phyloP scores from a whole-genome alignment of 768 basidiomycete species.

The Lyophyllum semitale region DNA sequence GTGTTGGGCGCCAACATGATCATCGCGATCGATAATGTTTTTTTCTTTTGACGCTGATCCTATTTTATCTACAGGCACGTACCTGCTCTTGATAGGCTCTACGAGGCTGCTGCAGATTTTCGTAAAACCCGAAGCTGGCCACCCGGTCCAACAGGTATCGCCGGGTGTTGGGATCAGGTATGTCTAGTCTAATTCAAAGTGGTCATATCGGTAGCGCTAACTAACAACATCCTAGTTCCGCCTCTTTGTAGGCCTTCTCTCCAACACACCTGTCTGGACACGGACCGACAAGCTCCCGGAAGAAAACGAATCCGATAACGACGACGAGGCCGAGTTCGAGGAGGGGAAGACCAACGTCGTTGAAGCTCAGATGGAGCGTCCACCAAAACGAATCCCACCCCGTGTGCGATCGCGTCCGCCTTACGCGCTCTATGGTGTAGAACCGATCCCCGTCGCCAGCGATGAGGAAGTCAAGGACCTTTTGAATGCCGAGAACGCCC shows the following conservation, averaged over 20 bases:
- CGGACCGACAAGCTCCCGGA: constrained; percentile 33
- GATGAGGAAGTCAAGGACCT: constrained; percentile 40
- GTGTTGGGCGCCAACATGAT: neutral
- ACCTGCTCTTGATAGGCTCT: constrained; percentile 54
- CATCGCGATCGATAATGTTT: neutral
- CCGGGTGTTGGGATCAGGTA: constrained; percentile 68
- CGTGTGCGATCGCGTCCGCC: constrained; percentile 36
- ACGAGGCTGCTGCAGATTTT: constrained; percentile 63
- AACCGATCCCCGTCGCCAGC: constrained; percentile 30
- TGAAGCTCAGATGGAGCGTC: constrained; percentile 6
- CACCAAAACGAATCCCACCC: constrained; percentile 16
- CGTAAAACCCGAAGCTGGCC: constrained; percentile 43
- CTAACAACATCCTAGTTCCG: constrained; percentile 49
- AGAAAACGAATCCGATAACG: constrained; percentile 33
- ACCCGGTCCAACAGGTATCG: constrained; percentile 33
- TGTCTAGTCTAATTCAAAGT: constrained; percentile 7
- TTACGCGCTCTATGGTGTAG: constrained; percentile 37
- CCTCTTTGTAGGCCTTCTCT: constrained; percentile 58
- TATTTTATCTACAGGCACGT: constrained; percentile 35
- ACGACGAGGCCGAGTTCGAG: constrained; percentile 27
- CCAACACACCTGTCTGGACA: constrained; percentile 46
- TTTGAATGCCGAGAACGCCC: constrained; percentile 34
- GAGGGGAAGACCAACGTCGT: constrained; percentile 20
- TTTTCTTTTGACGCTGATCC: neutral
- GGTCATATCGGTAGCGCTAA: neutral